Evolutionary conservation across 140 eudicot genomes (phyloP), one percentile per base, ranked within the genome.

Genomic region (Cichorium intybus): DNA sequence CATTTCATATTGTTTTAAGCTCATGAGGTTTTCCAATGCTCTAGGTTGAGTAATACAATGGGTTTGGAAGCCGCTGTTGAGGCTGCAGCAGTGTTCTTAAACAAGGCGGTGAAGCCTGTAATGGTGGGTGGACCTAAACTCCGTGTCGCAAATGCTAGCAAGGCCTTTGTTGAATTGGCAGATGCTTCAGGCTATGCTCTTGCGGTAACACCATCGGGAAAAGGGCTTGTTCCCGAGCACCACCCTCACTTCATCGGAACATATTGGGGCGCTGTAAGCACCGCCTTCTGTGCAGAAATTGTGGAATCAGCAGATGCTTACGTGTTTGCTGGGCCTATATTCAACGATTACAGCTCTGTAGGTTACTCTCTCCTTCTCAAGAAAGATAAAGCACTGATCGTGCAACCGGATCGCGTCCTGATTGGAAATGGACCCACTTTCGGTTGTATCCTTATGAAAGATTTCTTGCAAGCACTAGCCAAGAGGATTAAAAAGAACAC

Each of bases 51-150:
- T 58, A 87, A 87, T 64, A 46, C 68, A 18, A 53, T 79, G 82
- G 92, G 92, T 24, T 59, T 87, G 64, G 85, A 81, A 29, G 96
- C 89, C n/a, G 96, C 96, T 11, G 92, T 87, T 7, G 93, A 84
- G 73, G 96, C 88, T 37, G 80, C 92, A 11, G 87, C 82, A 3
- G 82, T 68, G 43, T 87, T 87, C 60, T 74, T n/a, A n/a, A n/a
- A n/a, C n/a, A n/a, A n/a, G n/a, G n/a, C n/a, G n/a, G n/a, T n/a
- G n/a, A n/a, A n/a, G n/a, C n/a, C n/a, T n/a, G n/a, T n/a, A n/a
- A n/a, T n/a, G n/a, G n/a, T n/a, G n/a, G n/a, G n/a, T n/a, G 95
- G 95, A 1, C 95, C 92, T 0, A 87, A 87, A 64, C 65, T 87
- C 24, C 84, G 93, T 16, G 85, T 77, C 27, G 82, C 96, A 10